Evolutionary conservation across 225 moss, liverwort and hornwort genomes (phyloP).

Genomic region (Straminergon stramineum): DNA sequence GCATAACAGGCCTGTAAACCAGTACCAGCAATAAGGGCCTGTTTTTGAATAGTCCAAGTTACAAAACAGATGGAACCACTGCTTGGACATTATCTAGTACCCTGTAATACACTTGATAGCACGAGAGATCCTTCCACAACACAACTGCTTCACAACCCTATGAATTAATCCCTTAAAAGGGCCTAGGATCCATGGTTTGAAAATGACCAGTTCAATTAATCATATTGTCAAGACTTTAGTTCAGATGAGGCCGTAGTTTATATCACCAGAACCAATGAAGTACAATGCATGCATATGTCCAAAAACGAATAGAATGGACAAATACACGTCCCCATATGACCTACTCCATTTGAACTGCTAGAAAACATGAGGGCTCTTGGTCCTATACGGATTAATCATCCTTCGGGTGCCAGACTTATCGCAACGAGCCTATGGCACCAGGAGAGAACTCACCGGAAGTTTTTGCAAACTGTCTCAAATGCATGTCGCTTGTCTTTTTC

Average conservation of each 20-base stretch:
- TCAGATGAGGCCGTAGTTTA: background rate
- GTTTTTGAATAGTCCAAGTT: background rate
- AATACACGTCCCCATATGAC: background rate
- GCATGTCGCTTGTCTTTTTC: constrained; percentile 72
- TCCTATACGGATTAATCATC: background rate
- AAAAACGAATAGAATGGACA: background rate
- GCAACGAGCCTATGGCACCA: background rate
- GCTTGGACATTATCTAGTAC: background rate
- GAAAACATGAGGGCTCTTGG: background rate
- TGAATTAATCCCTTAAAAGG: background rate
- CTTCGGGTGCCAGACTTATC: background rate
- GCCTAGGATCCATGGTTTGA: background rate
- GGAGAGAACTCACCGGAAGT: constrained; percentile 52
- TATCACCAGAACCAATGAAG: background rate
- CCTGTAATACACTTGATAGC: background rate
- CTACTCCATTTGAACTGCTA: background rate
- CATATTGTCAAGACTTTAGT: background rate
- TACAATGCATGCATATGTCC: too few relatives aligned
- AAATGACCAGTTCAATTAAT: background rate
- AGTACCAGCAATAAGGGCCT: background rate
- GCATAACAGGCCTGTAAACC: constrained; percentile 80
- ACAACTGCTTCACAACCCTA: background rate
- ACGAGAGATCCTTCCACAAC: background rate
- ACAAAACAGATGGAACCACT: background rate
- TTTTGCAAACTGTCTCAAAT: constrained; percentile 54